Evolutionary conservation across 2,329 filamentous ascomycete species (phyloP).

Genomic region (Didymella segeticola): DNA sequence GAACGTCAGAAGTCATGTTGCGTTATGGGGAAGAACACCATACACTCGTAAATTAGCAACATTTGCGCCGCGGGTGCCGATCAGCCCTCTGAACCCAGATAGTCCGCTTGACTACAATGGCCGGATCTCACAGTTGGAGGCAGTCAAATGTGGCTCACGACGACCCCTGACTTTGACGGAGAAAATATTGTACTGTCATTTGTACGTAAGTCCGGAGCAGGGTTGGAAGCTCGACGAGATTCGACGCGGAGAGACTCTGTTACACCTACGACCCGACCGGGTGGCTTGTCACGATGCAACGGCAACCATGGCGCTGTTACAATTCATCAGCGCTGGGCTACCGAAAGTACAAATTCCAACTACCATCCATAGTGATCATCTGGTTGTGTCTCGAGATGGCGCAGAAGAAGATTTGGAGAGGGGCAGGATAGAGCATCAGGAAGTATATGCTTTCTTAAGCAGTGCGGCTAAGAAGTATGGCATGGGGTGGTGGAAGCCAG

Average conservation of each 20-base stretch:
- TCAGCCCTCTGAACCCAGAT: no score
- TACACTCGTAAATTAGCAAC: no score
- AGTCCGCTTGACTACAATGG: background rate
- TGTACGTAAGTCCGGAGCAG: constrained; percentile 33
- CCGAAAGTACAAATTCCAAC: constrained; percentile 90
- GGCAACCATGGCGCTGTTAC: constrained; percentile 98
- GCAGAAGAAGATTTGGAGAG: constrained; percentile 91
- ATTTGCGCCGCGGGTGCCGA: no score
- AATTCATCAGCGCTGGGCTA: constrained; percentile 99
- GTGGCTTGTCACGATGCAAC: constrained; percentile 99
- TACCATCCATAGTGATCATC: constrained; percentile 98
- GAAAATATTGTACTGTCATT: constrained; percentile 51
- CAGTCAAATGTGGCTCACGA: constrained; percentile 16
- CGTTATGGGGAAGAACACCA: no score
- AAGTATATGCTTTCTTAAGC: constrained; percentile 97
- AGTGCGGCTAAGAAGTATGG: constrained; percentile 97
- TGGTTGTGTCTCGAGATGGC: constrained; percentile 97
- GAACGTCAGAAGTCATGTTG: no score
- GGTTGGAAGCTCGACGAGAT: constrained; percentile 34
- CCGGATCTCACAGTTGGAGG: constrained; percentile 16
- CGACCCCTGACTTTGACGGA: constrained; percentile 49
- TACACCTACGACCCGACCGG: constrained; percentile 83
- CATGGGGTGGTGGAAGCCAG: constrained; percentile 99
- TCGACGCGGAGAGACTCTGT: constrained; percentile 48
- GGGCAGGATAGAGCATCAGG: constrained; percentile 94